Percentiles rank a stretch among this genome's conserved stretches.
These are phyloP conservation scores for Leishmania martiniquensis DNA, from an alignment of 208 protist species.

Conservation along the genomic window DNA sequence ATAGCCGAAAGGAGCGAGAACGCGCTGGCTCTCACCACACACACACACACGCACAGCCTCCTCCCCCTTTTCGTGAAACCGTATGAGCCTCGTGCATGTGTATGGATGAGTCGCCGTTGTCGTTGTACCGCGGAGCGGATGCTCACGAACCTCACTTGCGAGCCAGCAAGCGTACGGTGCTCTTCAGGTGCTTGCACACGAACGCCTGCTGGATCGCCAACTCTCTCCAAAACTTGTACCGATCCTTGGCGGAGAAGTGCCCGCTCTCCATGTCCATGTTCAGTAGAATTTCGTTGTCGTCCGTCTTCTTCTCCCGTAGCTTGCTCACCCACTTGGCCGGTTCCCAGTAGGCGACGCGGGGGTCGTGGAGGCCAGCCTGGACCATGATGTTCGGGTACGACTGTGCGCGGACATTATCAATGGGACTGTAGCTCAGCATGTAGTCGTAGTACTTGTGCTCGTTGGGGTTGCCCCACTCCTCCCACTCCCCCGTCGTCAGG, in stretches of 20 bases:
- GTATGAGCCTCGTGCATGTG: not conserved
- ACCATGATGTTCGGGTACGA: constrained; percentile 86
- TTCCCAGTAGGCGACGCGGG: constrained; percentile 94
- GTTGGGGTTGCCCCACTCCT: constrained; percentile 97
- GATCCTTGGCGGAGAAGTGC: constrained; percentile 91
- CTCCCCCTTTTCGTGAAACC: no score
- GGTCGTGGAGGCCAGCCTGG: constrained; percentile 87
- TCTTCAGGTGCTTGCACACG: constrained; percentile 86
- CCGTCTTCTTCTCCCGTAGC: constrained; percentile 83
- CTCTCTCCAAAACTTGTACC: constrained; percentile 91
- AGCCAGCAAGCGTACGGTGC: constrained; percentile 54
- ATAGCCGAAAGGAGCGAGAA: no score
- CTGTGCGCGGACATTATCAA: constrained; percentile 92
- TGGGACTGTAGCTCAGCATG: constrained; percentile 94
- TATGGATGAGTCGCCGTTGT: no score
- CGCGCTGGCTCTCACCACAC: no score
- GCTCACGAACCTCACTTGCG: constrained; percentile 33
- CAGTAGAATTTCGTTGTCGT: constrained; percentile 79
- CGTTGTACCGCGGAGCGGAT: not conserved
- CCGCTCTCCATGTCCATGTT: constrained; percentile 92
- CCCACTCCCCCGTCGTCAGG: constrained; percentile 91
- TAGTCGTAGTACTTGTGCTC: constrained; percentile 94
- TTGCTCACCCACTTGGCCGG: constrained; percentile 91
- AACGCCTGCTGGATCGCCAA: constrained; percentile 91
- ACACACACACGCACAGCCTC: not conserved